These are phyloP conservation scores for Theileria luwenshuni DNA, from an alignment of 169 alveolate species.

Conservation along the genomic window DNA sequence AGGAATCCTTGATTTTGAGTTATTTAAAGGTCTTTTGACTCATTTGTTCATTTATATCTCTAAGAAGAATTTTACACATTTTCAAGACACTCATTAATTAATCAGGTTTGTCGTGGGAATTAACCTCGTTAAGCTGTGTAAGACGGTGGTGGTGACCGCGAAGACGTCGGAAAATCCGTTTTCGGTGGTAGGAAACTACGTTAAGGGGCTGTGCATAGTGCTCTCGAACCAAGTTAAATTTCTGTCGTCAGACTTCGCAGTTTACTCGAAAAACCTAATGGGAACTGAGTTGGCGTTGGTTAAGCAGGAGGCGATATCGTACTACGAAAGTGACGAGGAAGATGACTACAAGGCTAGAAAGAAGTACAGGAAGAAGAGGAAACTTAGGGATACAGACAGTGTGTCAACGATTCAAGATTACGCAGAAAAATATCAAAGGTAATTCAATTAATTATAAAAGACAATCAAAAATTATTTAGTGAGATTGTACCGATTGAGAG, in stretches of 20 bases:
- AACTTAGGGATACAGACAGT: constrained; percentile 14
- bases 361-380: constrained; percentile 21
- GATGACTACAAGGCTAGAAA: constrained; percentile 16
- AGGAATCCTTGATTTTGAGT: too few relatives aligned
- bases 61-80: too few relatives aligned
- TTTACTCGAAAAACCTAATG: constrained; percentile 9
- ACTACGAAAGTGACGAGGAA: constrained; percentile 53
- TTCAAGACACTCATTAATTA: too few relatives aligned
- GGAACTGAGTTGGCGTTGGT: constrained; percentile 10
- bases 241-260: constrained; percentile 24
- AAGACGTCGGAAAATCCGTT: constrained; percentile 46
- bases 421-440: constrained; percentile 2
- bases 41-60: too few relatives aligned
- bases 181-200: constrained; percentile 43
- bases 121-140: constrained; percentile 44
- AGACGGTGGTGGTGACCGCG: constrained; percentile 38
- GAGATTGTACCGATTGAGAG: constrained; percentile 57
- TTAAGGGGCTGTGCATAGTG: constrained; percentile 60
- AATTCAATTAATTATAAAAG: neutral
- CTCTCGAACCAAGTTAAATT: constrained; percentile 26
- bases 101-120: constrained; percentile 27
- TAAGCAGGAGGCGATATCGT: constrained; percentile 23
- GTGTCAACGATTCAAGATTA: constrained; percentile 9
- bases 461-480: neutral
- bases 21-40: too few relatives aligned